phyloP scores from a whole-genome alignment of 129 eudicot species.

The Saussurea involucrata region DNA sequence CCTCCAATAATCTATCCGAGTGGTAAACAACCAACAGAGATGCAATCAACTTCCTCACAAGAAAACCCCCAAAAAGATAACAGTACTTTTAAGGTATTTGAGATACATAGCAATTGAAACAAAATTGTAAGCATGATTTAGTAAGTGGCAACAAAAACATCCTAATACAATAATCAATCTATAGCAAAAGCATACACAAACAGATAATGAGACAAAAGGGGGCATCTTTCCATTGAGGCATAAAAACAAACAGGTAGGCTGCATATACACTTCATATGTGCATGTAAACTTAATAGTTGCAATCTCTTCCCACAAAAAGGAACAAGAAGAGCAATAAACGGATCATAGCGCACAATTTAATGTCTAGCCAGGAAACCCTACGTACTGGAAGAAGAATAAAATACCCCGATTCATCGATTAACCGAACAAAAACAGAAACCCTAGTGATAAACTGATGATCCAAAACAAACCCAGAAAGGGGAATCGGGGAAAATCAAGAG shows the following conservation, averaged over 20 bases:
- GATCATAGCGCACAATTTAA: background rate
- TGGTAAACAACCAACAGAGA: conserved; percentile 1
- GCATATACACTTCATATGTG: conserved; percentile 3
- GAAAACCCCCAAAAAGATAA: background rate
- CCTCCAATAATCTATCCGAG: conserved; percentile 10
- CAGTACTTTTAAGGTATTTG: background rate
- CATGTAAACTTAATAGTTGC: conserved; percentile 7
- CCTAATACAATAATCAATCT: background rate
- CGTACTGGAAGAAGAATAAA: background rate
- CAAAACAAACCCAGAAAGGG: conserved; percentile 18
- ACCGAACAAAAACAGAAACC: conserved; percentile 11
- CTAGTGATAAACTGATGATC: conserved; percentile 9
- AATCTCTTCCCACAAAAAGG: background rate
- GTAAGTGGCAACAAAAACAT: background rate
- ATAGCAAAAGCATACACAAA: background rate
- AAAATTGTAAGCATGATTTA: conserved; percentile 2
- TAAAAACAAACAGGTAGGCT: conserved; percentile 19
- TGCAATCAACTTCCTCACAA: background rate
- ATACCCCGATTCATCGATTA: conserved; percentile 6
- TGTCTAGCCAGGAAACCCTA: conserved; percentile 16
- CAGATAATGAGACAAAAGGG: conserved; percentile 2
- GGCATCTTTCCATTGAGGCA: conserved; percentile 14
- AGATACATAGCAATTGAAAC: background rate
- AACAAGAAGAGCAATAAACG: background rate
- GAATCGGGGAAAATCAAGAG: conserved; percentile 5